Evolutionary conservation across 805 yeast genomes (phyloP), one percentile per base, ranked within the genome.

Genomic region (Candida nanaspora): DNA sequence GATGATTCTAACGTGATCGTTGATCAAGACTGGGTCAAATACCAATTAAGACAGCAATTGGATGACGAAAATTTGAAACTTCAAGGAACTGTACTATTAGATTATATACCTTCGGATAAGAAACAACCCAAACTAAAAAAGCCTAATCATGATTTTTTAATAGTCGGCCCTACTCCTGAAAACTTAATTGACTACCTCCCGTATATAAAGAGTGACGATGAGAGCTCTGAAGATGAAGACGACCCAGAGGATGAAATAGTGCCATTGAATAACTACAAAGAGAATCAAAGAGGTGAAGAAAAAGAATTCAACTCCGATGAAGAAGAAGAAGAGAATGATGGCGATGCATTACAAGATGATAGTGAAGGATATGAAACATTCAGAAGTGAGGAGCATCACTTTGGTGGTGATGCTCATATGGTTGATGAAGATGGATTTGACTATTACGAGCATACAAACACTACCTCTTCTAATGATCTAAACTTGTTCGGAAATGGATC

Each of bases 151-250:
- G 64, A 62, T 35, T 59, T 58, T 39, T 35, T 59, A 13, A 55
- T 63, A 15, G 46, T 52, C 7, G 68, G 66, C 0, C 65, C 66
- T 1, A 54, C 64, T 11, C 66, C 68, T 2, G 65, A 59, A 18
- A 52, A 42, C 10, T 38, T 63, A 21, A 41, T 55, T 28, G 52
- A 53, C 16, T 48, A 53, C 37, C 44, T 61, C 26, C 67, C 68
- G 1, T 62, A 63, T 39, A 53, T 54, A 18, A 49, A 44, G 31
- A 48, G 50, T 27, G 54, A 57, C 14, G 59, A 53, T 32, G 61
- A 56, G 26, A 15, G 18, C 9, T 40, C 33, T 2, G 44, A 40
- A 14, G 41, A 32, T 11, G 45, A 33, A 4, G 40, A 34, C n/a
- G 37, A 37, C 35, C 44, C 37, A n/a, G 33, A 28, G 6, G 33